Evolutionary conservation across 805 yeast species (phyloP).

Genomic region (Groenewaldozyma tartarivorans): DNA sequence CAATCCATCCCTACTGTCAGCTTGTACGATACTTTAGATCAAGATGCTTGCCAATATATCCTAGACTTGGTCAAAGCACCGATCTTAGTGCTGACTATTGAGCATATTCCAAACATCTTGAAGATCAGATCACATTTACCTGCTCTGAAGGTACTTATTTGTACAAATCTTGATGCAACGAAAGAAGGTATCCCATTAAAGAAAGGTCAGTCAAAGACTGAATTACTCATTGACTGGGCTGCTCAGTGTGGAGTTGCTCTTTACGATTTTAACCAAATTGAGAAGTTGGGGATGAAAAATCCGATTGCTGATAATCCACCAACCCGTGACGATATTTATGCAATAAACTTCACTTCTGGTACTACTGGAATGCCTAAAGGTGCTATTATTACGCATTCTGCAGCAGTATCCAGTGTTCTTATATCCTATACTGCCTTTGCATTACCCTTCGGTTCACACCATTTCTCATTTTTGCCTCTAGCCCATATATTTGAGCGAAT

Average conservation of each 20-base stretch:
- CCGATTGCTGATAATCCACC: conserved; percentile 43
- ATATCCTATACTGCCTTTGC: conserved; percentile 21
- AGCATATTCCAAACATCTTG: conserved; percentile 41
- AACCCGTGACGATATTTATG: conserved; percentile 41
- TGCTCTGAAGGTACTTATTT: conserved; percentile 42
- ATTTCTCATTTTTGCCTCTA: conserved; percentile 40
- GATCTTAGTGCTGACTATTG: conserved; percentile 43
- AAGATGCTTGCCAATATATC: conserved; percentile 54
- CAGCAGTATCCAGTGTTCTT: conserved; percentile 40
- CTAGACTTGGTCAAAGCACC: conserved; percentile 55
- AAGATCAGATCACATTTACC: conserved; percentile 35
- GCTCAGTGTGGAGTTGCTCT: conserved; percentile 29
- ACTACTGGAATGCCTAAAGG: conserved; percentile 74
- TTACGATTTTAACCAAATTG: conserved; percentile 33
- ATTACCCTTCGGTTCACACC: conserved; percentile 18
- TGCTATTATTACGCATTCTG: conserved; percentile 45
- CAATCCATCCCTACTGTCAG: conserved; percentile 48
- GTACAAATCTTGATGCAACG: conserved; percentile 37
- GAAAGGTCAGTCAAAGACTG: conserved; percentile 28
- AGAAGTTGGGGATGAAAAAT: conserved; percentile 33
- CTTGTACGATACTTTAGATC: conserved; percentile 48
- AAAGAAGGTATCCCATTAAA: conserved; percentile 27
- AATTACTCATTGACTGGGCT: conserved; percentile 22
- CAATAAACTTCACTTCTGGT: conserved; percentile 67
- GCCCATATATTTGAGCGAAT: conserved; percentile 52